A percentile compares a stretch with the other conserved stretches of the same genome.
phyloP scores from a whole-genome alignment of 345 rosid genomes.

The Murraya paniculata region DNA sequence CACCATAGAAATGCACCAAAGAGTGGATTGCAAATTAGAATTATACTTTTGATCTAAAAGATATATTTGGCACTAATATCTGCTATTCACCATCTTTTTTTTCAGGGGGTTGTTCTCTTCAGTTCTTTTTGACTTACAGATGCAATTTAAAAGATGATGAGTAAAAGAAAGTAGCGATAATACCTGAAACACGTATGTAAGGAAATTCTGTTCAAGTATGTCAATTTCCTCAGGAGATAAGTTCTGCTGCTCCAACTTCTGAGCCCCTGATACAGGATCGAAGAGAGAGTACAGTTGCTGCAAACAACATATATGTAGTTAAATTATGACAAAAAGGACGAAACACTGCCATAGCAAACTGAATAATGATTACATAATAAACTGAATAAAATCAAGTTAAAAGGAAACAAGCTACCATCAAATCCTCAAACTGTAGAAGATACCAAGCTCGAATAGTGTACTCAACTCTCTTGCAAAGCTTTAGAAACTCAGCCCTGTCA shows the following conservation, averaged over 20 bases:
- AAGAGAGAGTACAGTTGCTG: conserved; percentile 95
- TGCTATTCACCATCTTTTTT: not conserved
- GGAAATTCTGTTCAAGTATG: conserved; percentile 83
- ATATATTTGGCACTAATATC: not conserved
- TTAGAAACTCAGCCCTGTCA: conserved; percentile 77
- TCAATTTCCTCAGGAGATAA: conserved; percentile 65
- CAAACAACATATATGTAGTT: conserved; percentile 18
- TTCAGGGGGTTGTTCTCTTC: not conserved
- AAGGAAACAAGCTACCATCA: conserved; percentile 56
- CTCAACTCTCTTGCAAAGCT: conserved; percentile 90
- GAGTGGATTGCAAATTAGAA: not conserved
- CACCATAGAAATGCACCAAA: no score
- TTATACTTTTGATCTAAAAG: not conserved
- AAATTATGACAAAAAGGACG: conserved; percentile 13
- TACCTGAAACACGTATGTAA: conserved; percentile 85
- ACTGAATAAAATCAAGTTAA: not conserved
- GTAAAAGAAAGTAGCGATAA: not conserved
- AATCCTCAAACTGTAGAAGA: conserved; percentile 87
- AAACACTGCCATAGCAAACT: conserved; percentile 6
- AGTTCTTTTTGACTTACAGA: not conserved
- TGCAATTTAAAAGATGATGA: not conserved
- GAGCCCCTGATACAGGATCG: conserved; percentile 75
- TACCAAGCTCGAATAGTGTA: conserved; percentile 98
- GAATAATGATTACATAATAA: not conserved
- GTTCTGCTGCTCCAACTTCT: conserved; percentile 77